Percentiles rank a stretch among this genome's conserved stretches.
These are phyloP conservation scores for Graphilbum fragrans DNA, from an alignment of 2,329 filamentous ascomycete genomes.

Conservation along the genomic window DNA sequence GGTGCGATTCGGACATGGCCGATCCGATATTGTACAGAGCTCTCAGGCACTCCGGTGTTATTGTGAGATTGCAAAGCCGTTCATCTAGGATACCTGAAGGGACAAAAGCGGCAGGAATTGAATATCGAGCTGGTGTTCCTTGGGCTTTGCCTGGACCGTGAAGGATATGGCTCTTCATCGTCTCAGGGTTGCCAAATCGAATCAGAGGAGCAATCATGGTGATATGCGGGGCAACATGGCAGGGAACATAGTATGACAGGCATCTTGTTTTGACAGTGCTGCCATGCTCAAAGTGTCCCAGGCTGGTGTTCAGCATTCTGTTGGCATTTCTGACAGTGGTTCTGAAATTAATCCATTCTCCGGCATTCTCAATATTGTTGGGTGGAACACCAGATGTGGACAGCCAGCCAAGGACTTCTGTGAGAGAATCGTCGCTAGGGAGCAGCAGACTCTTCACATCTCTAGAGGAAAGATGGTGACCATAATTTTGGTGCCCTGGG, in stretches of 20 bases:
- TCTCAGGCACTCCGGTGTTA: conserved; percentile 31
- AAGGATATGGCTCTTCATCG: conserved; percentile 13
- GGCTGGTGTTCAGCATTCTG: conserved; percentile 12
- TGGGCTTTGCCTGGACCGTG: not conserved
- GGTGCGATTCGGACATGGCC: conserved; percentile 42
- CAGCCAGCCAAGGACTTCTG: conserved; percentile 33
- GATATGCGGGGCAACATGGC: conserved; percentile 24
- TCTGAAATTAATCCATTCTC: conserved; percentile 13
- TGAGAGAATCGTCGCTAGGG: conserved; percentile 25
- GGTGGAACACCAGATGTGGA: conserved; percentile 20
- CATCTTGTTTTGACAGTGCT: conserved; percentile 18
- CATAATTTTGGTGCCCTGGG: conserved; percentile 32
- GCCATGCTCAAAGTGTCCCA: conserved; percentile 13
- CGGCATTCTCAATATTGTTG: conserved; percentile 21
- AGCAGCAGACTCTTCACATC: conserved; percentile 36
- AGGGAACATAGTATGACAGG: conserved; percentile 16
- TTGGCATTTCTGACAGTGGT: conserved; percentile 14
- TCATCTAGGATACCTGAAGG: conserved; percentile 8
- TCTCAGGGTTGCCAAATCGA: conserved; percentile 24
- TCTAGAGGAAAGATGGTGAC: conserved; percentile 31
- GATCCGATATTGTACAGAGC: conserved; percentile 29
- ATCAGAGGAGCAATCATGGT: conserved; percentile 33
- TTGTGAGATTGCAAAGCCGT: conserved; percentile 12
- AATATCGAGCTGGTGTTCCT: too few relatives aligned
- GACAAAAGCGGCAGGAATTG: conserved; percentile 3